These are phyloP conservation scores for Arthrinium puccinioides DNA, from an alignment of 2,329 filamentous ascomycete species.

Conservation along the genomic window DNA sequence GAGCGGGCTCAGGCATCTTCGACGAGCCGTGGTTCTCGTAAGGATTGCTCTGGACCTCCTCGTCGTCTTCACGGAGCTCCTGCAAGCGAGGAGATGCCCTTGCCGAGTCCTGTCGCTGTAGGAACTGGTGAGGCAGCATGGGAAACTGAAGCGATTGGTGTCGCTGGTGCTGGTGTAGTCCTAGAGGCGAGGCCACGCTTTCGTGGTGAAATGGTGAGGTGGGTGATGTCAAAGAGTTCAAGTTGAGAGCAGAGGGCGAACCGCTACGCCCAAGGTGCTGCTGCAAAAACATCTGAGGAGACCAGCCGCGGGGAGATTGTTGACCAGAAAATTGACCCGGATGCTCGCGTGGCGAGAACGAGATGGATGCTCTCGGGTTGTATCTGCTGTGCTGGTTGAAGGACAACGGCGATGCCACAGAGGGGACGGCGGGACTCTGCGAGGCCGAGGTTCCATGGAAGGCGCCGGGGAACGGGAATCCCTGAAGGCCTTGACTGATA, in stretches of 20 bases:
- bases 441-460: conserved; percentile 56
- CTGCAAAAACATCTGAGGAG: conserved; percentile 46
- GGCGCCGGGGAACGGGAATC: conserved; percentile 48
- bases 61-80: conserved; percentile 68
- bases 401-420: conserved; percentile 66
- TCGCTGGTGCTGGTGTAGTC: conserved; percentile 41
- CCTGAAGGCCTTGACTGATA: conserved; percentile 54
- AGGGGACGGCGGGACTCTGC: conserved; percentile 55
- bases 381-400: conserved; percentile 54
- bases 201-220: conserved; percentile 55
- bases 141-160: conserved; percentile 54
- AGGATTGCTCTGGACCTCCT: conserved; percentile 41
- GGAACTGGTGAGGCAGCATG: conserved; percentile 48
- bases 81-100: conserved; percentile 57
- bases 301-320: conserved; percentile 53
- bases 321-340: conserved; percentile 61
- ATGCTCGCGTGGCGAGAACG: conserved; percentile 51
- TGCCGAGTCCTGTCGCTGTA: conserved; percentile 46
- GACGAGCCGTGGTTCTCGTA: conserved; percentile 39
- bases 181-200: conserved; percentile 33
- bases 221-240: conserved; percentile 54
- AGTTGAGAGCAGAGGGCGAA: conserved; percentile 55
- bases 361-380: conserved; percentile 67
- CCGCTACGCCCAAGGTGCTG: conserved; percentile 47
- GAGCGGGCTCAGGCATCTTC: conserved; percentile 43